Percentiles rank a stretch among this genome's conserved stretches.
These are phyloP conservation scores for Rosa hybrid DNA, from an alignment of 331 rosid species.

Conservation along the genomic window DNA sequence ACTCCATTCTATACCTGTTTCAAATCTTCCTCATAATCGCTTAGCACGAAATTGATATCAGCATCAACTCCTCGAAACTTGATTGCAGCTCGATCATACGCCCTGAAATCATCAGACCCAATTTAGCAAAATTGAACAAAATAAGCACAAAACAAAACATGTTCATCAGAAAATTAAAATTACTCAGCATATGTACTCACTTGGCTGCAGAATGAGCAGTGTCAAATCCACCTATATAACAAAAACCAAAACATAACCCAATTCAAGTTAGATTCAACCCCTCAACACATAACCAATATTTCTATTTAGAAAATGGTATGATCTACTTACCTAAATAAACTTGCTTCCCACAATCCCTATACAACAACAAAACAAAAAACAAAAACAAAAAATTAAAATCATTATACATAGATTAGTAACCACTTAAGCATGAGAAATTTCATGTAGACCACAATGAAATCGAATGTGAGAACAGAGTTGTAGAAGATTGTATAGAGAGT, in stretches of 20 bases:
- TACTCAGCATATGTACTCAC: conserved; percentile 10
- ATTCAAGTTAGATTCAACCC: background rate
- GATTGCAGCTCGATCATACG: conserved; percentile 57
- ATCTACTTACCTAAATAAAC: conserved; percentile 44
- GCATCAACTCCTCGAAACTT: conserved; percentile 56
- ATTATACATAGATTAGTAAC: background rate
- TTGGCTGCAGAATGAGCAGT: conserved; percentile 57
- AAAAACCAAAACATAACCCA: conserved; percentile 11
- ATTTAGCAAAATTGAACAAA: conserved; percentile 7
- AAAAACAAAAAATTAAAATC: background rate
- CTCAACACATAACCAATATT: conserved; percentile 5
- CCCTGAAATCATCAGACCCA: conserved; percentile 28
- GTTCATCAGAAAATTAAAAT: background rate
- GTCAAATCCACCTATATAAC: conserved; percentile 49
- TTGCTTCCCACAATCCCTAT: conserved; percentile 62
- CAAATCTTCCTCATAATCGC: conserved; percentile 51
- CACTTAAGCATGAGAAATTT: background rate
- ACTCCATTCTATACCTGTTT: conserved; percentile 27
- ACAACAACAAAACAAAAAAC: background rate
- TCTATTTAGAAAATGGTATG: background rate
- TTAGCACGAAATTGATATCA: conserved; percentile 42
- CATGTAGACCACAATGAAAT: background rate
- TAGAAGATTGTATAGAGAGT: background rate
- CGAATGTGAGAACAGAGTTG: background rate
- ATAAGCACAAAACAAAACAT: background rate